Evolutionary conservation across 2,329 filamentous ascomycete genomes (phyloP).

Genomic region (Xylariales sp.): DNA sequence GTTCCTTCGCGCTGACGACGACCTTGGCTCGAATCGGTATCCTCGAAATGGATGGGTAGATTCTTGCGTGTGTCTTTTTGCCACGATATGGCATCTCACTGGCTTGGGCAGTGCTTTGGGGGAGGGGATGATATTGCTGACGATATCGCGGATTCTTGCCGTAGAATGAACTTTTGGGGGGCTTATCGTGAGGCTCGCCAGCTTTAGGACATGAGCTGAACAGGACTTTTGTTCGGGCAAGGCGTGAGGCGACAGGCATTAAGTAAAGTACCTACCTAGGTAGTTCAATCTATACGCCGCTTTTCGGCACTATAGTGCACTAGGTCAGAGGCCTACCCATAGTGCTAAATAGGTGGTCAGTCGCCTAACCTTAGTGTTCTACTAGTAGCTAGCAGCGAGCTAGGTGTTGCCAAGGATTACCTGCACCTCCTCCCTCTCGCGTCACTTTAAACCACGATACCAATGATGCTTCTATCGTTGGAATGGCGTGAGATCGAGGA

Average conservation of each 20-base stretch:
- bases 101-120: not conserved
- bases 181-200: slow-evolving; percentile 23
- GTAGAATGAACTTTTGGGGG: slow-evolving; percentile 5
- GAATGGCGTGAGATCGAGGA: slow-evolving; percentile 25
- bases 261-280: not conserved
- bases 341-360: no score
- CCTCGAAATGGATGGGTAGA: slow-evolving; percentile 1
- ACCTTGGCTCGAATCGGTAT: slow-evolving; percentile 19
- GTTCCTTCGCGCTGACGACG: slow-evolving; percentile 30
- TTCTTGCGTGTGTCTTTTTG: slow-evolving; percentile 11
- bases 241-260: slow-evolving; percentile 19
- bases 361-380: no score
- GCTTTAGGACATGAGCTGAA: slow-evolving; percentile 16
- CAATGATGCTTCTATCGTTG: slow-evolving; percentile 14
- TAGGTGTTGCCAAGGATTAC: slow-evolving; percentile 29
- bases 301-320: slow-evolving; percentile 15
- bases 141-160: slow-evolving; percentile 10
- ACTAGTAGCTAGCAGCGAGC: slow-evolving; percentile 7
- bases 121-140: not conserved
- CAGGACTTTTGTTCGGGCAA: slow-evolving; percentile 4
- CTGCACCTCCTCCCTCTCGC: slow-evolving; percentile 16
- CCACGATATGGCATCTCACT: slow-evolving; percentile 10
- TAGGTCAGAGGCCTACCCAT: not conserved
- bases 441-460: slow-evolving; percentile 8
- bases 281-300: slow-evolving; percentile 10